A percentile compares a stretch with the other conserved stretches of the same genome.
These are phyloP conservation scores for Dillenia turbinata DNA, from an alignment of 164 flowering plant genomes.

Conservation along the genomic window DNA sequence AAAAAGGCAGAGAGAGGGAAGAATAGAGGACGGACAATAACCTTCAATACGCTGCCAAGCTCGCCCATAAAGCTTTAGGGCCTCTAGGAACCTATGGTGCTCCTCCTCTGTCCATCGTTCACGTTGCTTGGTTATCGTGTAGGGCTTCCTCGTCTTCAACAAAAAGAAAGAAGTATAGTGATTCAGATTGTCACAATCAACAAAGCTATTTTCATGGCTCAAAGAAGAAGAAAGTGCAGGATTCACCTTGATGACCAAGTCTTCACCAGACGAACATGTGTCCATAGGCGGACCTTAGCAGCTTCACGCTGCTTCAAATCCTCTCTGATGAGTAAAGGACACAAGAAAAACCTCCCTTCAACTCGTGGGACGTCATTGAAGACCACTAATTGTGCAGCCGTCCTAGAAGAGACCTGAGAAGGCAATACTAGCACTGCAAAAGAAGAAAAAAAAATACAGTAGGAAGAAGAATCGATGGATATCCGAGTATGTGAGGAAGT, in stretches of 20 bases:
- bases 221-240: not conserved
- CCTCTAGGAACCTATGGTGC: conserved; percentile 86
- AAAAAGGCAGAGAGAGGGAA: not conserved
- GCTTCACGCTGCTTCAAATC: conserved; percentile 33
- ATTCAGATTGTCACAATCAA: not conserved
- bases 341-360: conserved; percentile 20
- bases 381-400: conserved; percentile 14
- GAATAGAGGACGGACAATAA: conserved; percentile 13
- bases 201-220: not conserved
- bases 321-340: conserved; percentile 22
- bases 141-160: conserved; percentile 85
- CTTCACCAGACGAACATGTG: conserved; percentile 50
- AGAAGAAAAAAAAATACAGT: conserved; percentile 9
- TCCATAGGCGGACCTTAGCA: conserved; percentile 36
- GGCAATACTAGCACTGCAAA: conserved; percentile 26
- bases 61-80: conserved; percentile 88
- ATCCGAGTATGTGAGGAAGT: conserved; percentile 19
- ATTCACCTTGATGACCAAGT: conserved; percentile 51
- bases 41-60: conserved; percentile 99
- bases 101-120: conserved; percentile 99
- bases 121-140: conserved; percentile 89
- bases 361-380: conserved; percentile 10
- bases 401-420: conserved; percentile 7
- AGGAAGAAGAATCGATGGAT: conserved; percentile 23
- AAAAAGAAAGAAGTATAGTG: not conserved